Percentiles rank a stretch among this genome's conserved stretches.
These are phyloP conservation scores for Nevesoporus exiguus DNA, from an alignment of 768 basidiomycete genomes.

Conservation along the genomic window DNA sequence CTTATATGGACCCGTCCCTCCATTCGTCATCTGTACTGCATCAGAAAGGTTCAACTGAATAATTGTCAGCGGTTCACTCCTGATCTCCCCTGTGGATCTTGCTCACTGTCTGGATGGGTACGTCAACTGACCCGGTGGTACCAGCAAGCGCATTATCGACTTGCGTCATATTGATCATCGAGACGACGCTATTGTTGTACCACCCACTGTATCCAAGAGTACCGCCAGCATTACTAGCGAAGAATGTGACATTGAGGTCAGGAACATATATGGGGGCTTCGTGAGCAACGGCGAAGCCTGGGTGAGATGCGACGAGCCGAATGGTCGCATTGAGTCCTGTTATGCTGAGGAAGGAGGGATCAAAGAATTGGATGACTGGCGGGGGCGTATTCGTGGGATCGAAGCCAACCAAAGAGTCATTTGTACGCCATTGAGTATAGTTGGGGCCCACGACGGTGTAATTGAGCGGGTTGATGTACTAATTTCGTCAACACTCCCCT, in stretches of 20 bases:
- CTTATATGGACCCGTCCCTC: slow-evolving; percentile 61
- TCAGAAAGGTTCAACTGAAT: slow-evolving; percentile 57
- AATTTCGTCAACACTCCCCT: background rate
- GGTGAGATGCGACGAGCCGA: slow-evolving; percentile 57
- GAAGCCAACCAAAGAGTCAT: slow-evolving; percentile 43
- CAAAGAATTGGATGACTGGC: slow-evolving; percentile 59
- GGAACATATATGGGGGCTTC: slow-evolving; percentile 72
- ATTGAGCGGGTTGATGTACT: slow-evolving; percentile 51
- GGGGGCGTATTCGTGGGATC: slow-evolving; percentile 59
- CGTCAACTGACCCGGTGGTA: slow-evolving; percentile 39
- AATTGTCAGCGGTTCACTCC: background rate
- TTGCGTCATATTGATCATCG: slow-evolving; percentile 58
- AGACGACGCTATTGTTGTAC: slow-evolving; percentile 59
- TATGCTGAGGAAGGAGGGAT: slow-evolving; percentile 52
- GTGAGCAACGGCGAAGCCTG: slow-evolving; percentile 70
- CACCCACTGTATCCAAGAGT: slow-evolving; percentile 60
- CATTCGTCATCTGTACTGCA: slow-evolving; percentile 67
- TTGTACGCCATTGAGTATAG: slow-evolving; percentile 36
- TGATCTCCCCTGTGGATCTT: background rate
- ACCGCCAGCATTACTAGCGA: slow-evolving; percentile 69
- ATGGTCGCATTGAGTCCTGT: slow-evolving; percentile 59
- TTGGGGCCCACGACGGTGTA: slow-evolving; percentile 51
- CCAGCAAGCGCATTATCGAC: slow-evolving; percentile 45
- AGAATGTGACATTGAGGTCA: slow-evolving; percentile 65
- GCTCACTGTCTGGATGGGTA: slow-evolving; percentile 44